These are phyloP conservation scores for Phoma sp. DNA, from an alignment of 2,329 filamentous ascomycete species.

Conservation along the genomic window DNA sequence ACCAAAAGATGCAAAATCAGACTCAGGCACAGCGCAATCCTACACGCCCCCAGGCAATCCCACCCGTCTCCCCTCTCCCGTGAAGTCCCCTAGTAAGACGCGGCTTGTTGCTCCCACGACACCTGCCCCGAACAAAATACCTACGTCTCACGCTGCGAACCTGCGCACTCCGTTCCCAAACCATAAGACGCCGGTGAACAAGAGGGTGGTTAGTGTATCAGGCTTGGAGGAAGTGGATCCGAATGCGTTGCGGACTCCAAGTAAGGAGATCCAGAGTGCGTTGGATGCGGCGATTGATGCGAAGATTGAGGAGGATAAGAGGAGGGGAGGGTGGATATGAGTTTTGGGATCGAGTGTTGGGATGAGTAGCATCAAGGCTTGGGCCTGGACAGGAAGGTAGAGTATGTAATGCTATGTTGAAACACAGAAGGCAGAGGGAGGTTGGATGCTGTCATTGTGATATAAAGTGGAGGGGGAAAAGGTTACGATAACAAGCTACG, in stretches of 20 bases:
- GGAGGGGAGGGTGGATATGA: slow-evolving; percentile 14
- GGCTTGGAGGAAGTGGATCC: slow-evolving; percentile 8
- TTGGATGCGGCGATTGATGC: slow-evolving; percentile 37
- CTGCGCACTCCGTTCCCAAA: background rate
- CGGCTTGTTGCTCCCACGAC: no score
- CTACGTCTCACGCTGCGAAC: slow-evolving; percentile 1
- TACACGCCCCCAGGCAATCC: slow-evolving; percentile 21
- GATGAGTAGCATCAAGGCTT: no score
- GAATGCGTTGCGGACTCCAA: slow-evolving; percentile 30
- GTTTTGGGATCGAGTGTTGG: slow-evolving; percentile 24
- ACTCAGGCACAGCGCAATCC: background rate
- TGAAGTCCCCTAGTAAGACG: slow-evolving; percentile 5
- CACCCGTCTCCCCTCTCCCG: slow-evolving; percentile 8
- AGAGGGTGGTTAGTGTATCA: background rate
- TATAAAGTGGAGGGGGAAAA: no score
- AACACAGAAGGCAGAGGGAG: background rate
- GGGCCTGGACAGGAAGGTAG: no score
- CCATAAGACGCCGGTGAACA: background rate
- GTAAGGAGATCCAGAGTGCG: slow-evolving; percentile 27
- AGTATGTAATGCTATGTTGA: no score
- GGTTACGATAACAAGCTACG: no score
- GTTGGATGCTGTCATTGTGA: background rate
- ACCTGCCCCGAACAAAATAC: no score
- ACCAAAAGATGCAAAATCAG: background rate
- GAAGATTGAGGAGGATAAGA: slow-evolving; percentile 32